Evolutionary conservation across 2,329 filamentous ascomycete species (phyloP), one percentile per base, ranked within the genome.

Genomic region (Fusarium sp.): DNA sequence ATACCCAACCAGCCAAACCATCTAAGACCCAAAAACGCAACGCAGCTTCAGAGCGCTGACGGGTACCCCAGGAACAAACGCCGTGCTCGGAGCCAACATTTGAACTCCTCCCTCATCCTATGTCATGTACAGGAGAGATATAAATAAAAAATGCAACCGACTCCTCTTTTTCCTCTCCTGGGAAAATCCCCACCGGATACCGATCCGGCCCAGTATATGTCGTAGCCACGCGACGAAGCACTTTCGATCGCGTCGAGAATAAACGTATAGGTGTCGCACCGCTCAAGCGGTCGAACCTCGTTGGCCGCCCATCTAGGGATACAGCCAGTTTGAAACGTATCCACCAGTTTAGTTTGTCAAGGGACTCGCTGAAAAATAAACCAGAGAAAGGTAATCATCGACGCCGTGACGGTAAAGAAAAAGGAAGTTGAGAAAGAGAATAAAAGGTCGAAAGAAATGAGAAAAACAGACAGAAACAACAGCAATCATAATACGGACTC

Each of bases 161-260:
- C 63, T 63, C 63, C 67, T 66, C 59, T 65, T 70, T 67, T 63
- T 72, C 61, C 66, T 64, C 68, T 69, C 59, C 58, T 48, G 57
- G 57, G 58, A 67, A 66, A 54, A 46, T 38, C 55, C 46, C 53
- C 66, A 52, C 58, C 49, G 53, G 42, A 42, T 57, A 58, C 58
- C 57, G 55, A 71, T 64, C 63, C 64, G 61, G 63, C 43, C 71
- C 61, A 70, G 58, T 74, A 57, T 74, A 41, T 74, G 66, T 74
- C 66, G 55, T 72, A 64, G 55, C 54, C 61, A 50, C 72, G 62
- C 73, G 73, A 70, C 50, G 73, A 75, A 75, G 73, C 73, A 71
- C 73, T 75, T 75, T 75, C 73, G 66, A 75, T 74, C 73, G 68
- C 66, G 60, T 62, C 53, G 57, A 67, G 59, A 72, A 70, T 73